Evolutionary conservation across 352 stramenopile species (phyloP).

Genomic region (Globisporangium paddicum): DNA sequence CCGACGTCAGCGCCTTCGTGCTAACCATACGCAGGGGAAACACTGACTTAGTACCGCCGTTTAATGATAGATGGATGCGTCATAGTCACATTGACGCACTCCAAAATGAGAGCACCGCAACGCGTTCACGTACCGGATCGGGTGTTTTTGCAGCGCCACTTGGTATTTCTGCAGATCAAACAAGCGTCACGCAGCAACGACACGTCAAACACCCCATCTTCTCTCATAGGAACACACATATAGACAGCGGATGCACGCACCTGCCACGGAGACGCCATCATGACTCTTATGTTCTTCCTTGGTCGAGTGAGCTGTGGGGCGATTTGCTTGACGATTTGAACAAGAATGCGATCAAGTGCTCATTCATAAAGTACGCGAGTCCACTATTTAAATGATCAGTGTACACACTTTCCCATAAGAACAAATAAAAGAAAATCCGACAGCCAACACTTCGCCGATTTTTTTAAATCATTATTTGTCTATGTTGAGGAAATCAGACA

Average conservation of each 20-base stretch:
- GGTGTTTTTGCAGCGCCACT: slow-evolving; percentile 41
- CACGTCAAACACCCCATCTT: neutral
- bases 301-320: neutral
- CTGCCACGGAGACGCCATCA: slow-evolving; percentile 30
- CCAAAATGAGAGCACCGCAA: neutral
- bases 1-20: slow-evolving; percentile 67
- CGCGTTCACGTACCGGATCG: slow-evolving; percentile 30
- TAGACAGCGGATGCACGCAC: slow-evolving; percentile 9
- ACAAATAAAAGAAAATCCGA: too few species aligned
- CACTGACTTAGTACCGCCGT: neutral
- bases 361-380: too few species aligned
- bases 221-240: neutral
- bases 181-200: neutral
- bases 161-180: slow-evolving; percentile 46
- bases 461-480: too few species aligned
- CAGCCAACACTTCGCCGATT: too few species aligned
- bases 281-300: slow-evolving; percentile 3
- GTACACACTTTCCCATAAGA: too few species aligned
- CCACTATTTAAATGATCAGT: too few species aligned
- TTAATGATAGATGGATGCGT: neutral
- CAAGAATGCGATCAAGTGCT: too few species aligned
- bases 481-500: too few species aligned
- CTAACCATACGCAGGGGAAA: slow-evolving; percentile 23
- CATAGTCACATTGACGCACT: too few species aligned
- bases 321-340: too few species aligned